A percentile compares a stretch with the other conserved stretches of the same genome.
Evolutionary conservation across 495 filamentous ascomycete species (phyloP).

Genomic region (Parathielavia appendiculata): DNA sequence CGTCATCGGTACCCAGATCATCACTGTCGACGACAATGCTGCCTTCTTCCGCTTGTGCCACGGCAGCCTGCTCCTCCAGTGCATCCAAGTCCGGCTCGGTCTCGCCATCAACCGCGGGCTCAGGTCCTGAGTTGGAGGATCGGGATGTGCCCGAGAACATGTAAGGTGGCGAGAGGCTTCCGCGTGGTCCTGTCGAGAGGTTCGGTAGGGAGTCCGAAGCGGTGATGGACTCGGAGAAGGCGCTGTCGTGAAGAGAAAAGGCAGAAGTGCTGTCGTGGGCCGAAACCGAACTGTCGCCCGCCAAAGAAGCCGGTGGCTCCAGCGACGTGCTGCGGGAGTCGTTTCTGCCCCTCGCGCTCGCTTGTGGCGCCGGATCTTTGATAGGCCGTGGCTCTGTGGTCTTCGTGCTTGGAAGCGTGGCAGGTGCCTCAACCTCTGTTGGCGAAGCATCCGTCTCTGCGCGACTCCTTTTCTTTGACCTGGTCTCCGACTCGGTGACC

Average conservation of each 20-base stretch:
- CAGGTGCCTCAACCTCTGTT: background rate
- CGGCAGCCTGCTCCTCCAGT: slow-evolving; percentile 24
- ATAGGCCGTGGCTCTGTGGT: background rate
- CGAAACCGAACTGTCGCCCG: background rate
- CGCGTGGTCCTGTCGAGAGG: slow-evolving; percentile 10
- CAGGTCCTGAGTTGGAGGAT: background rate
- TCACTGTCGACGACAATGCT: slow-evolving; percentile 31
- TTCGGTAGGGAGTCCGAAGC: slow-evolving; percentile 12
- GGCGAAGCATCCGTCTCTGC: slow-evolving; percentile 9
- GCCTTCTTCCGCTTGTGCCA: slow-evolving; percentile 31
- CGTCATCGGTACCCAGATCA: slow-evolving; percentile 36
- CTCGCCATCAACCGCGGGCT: slow-evolving; percentile 11
- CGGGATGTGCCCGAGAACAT: slow-evolving; percentile 3
- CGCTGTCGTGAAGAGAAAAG: slow-evolving; percentile 9
- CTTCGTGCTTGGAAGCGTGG: background rate
- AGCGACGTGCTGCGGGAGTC: background rate
- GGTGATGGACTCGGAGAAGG: slow-evolving; percentile 13
- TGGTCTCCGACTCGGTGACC: background rate
- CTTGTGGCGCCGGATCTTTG: background rate
- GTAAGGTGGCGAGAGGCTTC: slow-evolving; percentile 17
- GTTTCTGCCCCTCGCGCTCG: background rate
- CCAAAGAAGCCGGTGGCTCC: slow-evolving; percentile 5
- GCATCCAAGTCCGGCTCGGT: slow-evolving; percentile 10
- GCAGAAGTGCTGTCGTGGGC: slow-evolving; percentile 11
- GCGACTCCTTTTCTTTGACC: slow-evolving; percentile 10